phyloP scores from a whole-genome alignment of 148 eudicot genomes.

The Vaccinium myrtillus region DNA sequence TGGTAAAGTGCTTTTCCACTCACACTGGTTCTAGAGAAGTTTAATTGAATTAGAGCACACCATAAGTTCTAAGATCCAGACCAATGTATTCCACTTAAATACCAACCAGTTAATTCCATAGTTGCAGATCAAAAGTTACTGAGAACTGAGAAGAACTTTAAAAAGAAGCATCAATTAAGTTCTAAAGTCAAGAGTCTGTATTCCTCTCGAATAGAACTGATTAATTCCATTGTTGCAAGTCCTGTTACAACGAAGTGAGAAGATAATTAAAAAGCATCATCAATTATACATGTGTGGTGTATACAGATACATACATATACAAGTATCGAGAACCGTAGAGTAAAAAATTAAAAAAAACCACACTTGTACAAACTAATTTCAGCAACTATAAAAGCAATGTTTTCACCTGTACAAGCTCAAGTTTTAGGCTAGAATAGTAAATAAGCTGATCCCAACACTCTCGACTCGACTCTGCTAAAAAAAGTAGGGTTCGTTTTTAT shows the following conservation, averaged over 20 bases:
- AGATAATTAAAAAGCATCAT: too few relatives aligned
- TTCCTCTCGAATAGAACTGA: neutral
- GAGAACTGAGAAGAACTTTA: neutral
- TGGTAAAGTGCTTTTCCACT: too few relatives aligned
- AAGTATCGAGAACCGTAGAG: neutral
- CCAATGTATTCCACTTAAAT: neutral
- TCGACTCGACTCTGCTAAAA: too few relatives aligned
- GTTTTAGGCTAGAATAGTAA: too few relatives aligned
- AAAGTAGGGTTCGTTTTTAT: too few relatives aligned
- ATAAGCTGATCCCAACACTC: too few relatives aligned
- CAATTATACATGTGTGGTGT: neutral
- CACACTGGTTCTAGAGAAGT: neutral
- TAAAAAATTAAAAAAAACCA: neutral
- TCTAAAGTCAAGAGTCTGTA: neutral
- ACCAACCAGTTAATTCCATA: neutral
- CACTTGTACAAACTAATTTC: neutral
- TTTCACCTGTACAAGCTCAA: neutral
- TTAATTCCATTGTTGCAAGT: neutral
- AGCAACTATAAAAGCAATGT: neutral
- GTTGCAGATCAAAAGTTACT: neutral
- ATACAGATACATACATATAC: neutral
- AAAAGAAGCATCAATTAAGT: neutral
- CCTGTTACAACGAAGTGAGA: too few relatives aligned
- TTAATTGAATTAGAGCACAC: neutral
- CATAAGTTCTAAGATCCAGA: neutral